These are phyloP conservation scores for Ascochyta fabae DNA, from an alignment of 2,329 filamentous ascomycete genomes.

Conservation along the genomic window DNA sequence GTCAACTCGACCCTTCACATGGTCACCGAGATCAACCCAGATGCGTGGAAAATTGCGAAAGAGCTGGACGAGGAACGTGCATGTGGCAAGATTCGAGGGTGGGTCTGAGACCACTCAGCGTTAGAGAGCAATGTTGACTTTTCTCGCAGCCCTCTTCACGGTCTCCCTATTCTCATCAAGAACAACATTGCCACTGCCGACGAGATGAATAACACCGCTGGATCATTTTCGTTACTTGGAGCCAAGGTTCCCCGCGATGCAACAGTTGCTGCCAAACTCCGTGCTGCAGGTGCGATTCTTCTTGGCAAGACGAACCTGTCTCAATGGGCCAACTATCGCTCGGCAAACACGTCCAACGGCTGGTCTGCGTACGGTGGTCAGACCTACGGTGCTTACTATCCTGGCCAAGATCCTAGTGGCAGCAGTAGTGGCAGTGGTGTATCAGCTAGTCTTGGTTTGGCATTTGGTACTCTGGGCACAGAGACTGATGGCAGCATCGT, in stretches of 20 bases:
- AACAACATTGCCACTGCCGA: constrained; percentile 71
- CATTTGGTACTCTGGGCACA: constrained; percentile 65
- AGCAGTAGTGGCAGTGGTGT: constrained; percentile 64
- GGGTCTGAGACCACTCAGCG: background rate
- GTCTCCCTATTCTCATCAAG: constrained; percentile 70
- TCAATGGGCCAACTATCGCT: constrained; percentile 70
- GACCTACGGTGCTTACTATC: constrained; percentile 66
- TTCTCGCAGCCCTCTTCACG: constrained; percentile 61
- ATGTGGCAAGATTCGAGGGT: constrained; percentile 56
- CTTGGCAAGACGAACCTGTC: constrained; percentile 71
- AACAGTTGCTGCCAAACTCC: constrained; percentile 65
- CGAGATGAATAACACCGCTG: constrained; percentile 68
- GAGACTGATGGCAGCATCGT: constrained; percentile 71
- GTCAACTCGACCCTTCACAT: constrained; percentile 60
- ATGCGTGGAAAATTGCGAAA: constrained; percentile 58
- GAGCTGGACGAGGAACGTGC: constrained; percentile 57
- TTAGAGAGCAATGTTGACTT: constrained; percentile 1
- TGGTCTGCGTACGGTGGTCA: constrained; percentile 72
- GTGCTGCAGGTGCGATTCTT: constrained; percentile 67
- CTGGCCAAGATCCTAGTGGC: constrained; percentile 62
- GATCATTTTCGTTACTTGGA: constrained; percentile 68
- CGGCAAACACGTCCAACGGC: constrained; percentile 63
- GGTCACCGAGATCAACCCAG: constrained; percentile 63
- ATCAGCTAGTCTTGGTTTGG: constrained; percentile 64
- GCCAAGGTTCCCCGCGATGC: constrained; percentile 64